Base-by-base conservation (phyloP, 768 basidiomycete genomes). In the Pleurotus citrinopileatus region DNA sequence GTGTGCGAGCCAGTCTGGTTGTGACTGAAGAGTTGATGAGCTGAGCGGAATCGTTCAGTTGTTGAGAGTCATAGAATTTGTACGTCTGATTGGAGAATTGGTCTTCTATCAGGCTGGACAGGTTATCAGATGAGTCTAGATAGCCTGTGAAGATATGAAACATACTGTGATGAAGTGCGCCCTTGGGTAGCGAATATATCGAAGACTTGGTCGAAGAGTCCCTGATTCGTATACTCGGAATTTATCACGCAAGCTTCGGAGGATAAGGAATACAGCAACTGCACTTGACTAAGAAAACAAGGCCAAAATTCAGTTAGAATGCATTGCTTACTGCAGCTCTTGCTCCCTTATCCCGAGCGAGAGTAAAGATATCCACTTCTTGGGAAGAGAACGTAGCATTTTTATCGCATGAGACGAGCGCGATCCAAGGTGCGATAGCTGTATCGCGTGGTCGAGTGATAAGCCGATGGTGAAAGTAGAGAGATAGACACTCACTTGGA, bases 391-490 rank as follows among this genome's bases (percentile, higher is more conserved):
- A 71, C 13, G 90, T 90, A 15, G 85, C 77, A 66, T 94, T 94
- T 53, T 65, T 63, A 63, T 95, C 93, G 67, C 94, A 96, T 2
- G 84, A 80, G 45, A 97, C 80, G 58, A 94, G 77, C 10, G 94
- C 94, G 61, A 97, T 89, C 93, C 94, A 97, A 3, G 94, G 92
- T 0, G 93, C 91, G 4, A 71, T 75, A 2, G 89, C 87, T 80
- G 64, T 29, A 55, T 60, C n/a, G n/a, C n/a, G n/a, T n/a, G n/a
- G n/a, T n/a, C n/a, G n/a, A n/a, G n/a, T n/a, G n/a, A n/a, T n/a
- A n/a, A n/a, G n/a, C n/a, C n/a, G n/a, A n/a, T n/a, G n/a, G n/a
- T n/a, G n/a, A n/a, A n/a, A n/a, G n/a, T n/a, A n/a, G n/a, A n/a
- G n/a, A n/a, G n/a, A n/a, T n/a, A n/a, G 17, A 7, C 10, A 63